phyloP scores from a whole-genome alignment of 2,329 filamentous ascomycete species.

The Metarhizium guizhouense region DNA sequence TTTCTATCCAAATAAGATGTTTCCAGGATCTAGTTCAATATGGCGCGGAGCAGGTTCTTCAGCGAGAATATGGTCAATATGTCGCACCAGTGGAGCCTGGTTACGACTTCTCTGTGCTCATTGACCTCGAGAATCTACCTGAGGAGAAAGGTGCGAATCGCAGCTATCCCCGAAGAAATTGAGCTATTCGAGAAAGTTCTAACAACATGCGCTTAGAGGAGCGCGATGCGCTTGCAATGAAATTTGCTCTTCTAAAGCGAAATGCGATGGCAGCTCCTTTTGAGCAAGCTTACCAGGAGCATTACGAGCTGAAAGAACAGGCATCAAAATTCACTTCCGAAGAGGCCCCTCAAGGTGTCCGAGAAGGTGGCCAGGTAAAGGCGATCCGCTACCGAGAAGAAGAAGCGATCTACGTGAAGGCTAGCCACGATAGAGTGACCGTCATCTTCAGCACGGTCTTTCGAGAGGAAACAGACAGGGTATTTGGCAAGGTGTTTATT shows the following conservation, averaged over 20 bases:
- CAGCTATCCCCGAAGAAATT: too few species aligned
- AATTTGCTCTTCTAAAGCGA: slow-evolving; percentile 87
- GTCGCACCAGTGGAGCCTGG: slow-evolving; percentile 80
- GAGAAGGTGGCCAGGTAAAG: slow-evolving; percentile 86
- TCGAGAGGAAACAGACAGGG: slow-evolving; percentile 91
- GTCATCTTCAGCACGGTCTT: slow-evolving; percentile 99
- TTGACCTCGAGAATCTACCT: slow-evolving; percentile 84
- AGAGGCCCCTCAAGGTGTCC: slow-evolving; percentile 81
- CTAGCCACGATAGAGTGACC: slow-evolving; percentile 91
- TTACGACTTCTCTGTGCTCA: slow-evolving; percentile 89
- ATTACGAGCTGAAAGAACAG: slow-evolving; percentile 76
- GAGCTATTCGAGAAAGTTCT: neutral
- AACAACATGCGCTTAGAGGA: slow-evolving; percentile 47
- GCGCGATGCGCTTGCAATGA: slow-evolving; percentile 75
- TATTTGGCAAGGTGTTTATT: slow-evolving; percentile 97
- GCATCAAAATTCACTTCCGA: slow-evolving; percentile 90
- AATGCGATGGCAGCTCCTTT: slow-evolving; percentile 99
- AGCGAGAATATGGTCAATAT: slow-evolving; percentile 90
- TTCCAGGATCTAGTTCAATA: slow-evolving; percentile 88
- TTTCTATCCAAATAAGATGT: slow-evolving; percentile 93
- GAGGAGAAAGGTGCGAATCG: slow-evolving; percentile 54
- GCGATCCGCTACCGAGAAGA: slow-evolving; percentile 97
- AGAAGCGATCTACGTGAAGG: slow-evolving; percentile 98
- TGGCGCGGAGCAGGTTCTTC: slow-evolving; percentile 82
- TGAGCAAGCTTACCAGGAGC: slow-evolving; percentile 91